Evolutionary conservation across 106 monocot genomes (phyloP).

Genomic region (Dioscorea zingiberensis): DNA sequence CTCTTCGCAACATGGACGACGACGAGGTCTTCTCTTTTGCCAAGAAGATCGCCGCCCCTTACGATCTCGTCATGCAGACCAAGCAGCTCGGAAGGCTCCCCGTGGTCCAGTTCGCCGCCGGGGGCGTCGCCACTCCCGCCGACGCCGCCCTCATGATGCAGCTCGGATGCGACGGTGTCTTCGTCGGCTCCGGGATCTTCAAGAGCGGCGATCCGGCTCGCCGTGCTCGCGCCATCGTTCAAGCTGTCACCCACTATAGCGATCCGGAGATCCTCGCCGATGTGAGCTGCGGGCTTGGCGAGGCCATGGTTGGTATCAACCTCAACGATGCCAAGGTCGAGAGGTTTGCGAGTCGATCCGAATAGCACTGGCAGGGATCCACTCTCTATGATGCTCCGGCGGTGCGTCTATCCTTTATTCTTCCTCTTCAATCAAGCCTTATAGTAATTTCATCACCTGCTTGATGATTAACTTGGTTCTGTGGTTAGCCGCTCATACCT

Average conservation of each 20-base stretch:
- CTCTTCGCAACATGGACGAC: no score
- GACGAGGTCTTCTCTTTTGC: no score
- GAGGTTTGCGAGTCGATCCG: conserved; percentile 45
- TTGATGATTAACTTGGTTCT: no score
- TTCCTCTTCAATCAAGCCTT: no score
- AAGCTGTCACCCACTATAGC: conserved; percentile 40
- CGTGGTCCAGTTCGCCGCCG: conserved; percentile 39
- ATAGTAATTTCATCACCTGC: no score
- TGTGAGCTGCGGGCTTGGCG: conserved; percentile 34
- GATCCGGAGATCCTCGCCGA: conserved; percentile 46
- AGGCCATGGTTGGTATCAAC: conserved; percentile 54
- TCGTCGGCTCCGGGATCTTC: conserved; percentile 44
- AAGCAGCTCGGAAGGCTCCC: conserved; percentile 38
- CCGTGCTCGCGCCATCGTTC: conserved; percentile 39
- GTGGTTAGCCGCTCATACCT: no score
- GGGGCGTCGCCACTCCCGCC: conserved; percentile 39
- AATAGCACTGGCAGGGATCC: conserved; percentile 3
- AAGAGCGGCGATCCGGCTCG: conserved; percentile 42
- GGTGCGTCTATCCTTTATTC: no score
- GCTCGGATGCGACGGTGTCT: conserved; percentile 47
- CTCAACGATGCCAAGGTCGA: conserved; percentile 45
- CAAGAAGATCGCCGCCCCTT: conserved; percentile 3
- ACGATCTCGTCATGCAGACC: conserved; percentile 43
- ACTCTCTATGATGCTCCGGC: no score
- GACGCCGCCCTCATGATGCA: conserved; percentile 59